A percentile compares a stretch with the other conserved stretches of the same genome.
phyloP scores from a whole-genome alignment of 129 eudicot genomes.

The Helianthus tuberosus region DNA sequence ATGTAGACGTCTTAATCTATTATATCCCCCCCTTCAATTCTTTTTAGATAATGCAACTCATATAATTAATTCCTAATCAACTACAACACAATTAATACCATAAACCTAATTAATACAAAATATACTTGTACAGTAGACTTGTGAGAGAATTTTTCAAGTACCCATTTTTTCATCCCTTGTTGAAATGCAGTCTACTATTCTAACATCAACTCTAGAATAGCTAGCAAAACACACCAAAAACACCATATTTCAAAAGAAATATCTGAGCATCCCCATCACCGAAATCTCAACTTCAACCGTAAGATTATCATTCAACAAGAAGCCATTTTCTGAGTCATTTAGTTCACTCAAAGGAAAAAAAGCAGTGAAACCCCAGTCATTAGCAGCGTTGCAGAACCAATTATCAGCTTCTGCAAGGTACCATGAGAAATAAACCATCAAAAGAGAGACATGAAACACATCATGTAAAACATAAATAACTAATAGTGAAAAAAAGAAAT shows the following conservation, averaged over 20 bases:
- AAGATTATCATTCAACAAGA: background rate
- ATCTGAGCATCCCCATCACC: conserved; percentile 11
- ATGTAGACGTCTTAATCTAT: too few relatives aligned
- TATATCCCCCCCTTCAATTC: too few relatives aligned
- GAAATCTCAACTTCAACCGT: conserved; percentile 21
- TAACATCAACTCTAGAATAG: background rate
- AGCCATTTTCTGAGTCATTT: background rate
- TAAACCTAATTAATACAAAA: too few relatives aligned
- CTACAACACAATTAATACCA: too few relatives aligned
- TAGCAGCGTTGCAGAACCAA: background rate
- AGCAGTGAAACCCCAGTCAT: background rate
- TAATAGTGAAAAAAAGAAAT: too few relatives aligned
- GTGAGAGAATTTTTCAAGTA: too few relatives aligned
- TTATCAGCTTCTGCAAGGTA: background rate
- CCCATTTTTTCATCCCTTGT: background rate
- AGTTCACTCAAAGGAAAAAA: background rate
- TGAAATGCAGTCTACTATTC: background rate
- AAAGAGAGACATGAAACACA: too few relatives aligned
- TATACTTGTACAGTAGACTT: too few relatives aligned
- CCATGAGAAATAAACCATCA: too few relatives aligned
- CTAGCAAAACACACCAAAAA: background rate
- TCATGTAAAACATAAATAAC: too few relatives aligned
- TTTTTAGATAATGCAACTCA: too few relatives aligned
- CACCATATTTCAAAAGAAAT: conserved; percentile 1
- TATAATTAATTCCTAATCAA: too few relatives aligned